phyloP scores from a whole-genome alignment of 352 stramenopile species.

The Phytophthora macrochlamydospora region DNA sequence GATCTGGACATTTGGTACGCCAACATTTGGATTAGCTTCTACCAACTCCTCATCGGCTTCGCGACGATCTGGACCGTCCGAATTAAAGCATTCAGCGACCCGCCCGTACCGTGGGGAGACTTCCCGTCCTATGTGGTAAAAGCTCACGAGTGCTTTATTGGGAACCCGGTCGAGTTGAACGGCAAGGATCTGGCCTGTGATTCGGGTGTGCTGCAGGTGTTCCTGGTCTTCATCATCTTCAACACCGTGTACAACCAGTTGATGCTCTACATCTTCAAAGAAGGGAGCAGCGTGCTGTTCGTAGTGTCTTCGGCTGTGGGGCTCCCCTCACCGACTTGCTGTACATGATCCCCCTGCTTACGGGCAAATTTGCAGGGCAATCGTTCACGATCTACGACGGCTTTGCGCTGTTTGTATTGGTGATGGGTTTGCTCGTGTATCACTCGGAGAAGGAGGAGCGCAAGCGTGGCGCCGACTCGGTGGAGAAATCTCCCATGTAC shows the following conservation, averaged over 20 bases:
- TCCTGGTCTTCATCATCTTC: constrained; percentile 87
- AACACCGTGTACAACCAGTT: constrained; percentile 90
- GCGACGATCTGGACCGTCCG: constrained; percentile 82
- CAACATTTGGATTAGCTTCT: constrained; percentile 87
- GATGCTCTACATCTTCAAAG: constrained; percentile 91
- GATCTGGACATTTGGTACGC: constrained; percentile 90
- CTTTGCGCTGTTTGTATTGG: constrained; percentile 86
- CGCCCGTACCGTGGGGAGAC: constrained; percentile 73
- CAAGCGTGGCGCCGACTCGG: constrained; percentile 55
- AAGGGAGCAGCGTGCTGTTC: constrained; percentile 88
- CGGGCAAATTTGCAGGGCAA: constrained; percentile 66
- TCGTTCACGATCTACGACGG: constrained; percentile 89
- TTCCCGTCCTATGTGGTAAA: constrained; percentile 71
- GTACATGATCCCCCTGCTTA: constrained; percentile 85
- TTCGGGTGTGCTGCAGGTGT: constrained; percentile 71
- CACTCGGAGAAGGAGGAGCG: constrained; percentile 89
- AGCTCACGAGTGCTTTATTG: constrained; percentile 79
- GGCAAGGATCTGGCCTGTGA: constrained; percentile 64
- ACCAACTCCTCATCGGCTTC: constrained; percentile 78
- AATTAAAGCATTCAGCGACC: constrained; percentile 81
- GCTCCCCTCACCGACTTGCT: constrained; percentile 84
- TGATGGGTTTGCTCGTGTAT: constrained; percentile 88
- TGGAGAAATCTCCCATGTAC: constrained; percentile 89
- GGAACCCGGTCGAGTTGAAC: constrained; percentile 70
- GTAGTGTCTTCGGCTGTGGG: constrained; percentile 87